phyloP scores from a whole-genome alignment of 495 filamentous ascomycete species.

The Penicillium bovifimosum region DNA sequence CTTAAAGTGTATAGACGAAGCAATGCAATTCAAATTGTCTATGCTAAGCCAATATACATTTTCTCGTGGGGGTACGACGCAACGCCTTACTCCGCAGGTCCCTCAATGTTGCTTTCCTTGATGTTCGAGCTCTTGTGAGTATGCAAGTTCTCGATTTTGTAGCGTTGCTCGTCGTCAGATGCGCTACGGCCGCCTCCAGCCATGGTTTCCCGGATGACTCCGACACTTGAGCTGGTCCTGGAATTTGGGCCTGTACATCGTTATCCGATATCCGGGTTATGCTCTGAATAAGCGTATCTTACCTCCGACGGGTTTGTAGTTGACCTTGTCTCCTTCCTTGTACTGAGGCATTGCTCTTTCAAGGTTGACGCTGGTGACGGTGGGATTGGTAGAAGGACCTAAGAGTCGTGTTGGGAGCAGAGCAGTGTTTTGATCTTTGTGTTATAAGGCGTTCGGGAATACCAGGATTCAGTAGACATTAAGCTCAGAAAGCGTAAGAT shows the following conservation, averaged over 20 bases:
- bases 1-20: background rate
- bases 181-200: slow-evolving; percentile 18
- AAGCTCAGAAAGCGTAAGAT: too few relatives aligned
- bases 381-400: too few relatives aligned
- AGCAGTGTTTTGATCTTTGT: too few relatives aligned
- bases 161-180: slow-evolving; percentile 23
- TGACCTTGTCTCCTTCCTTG: slow-evolving; percentile 24
- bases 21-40: background rate
- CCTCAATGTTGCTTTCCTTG: slow-evolving; percentile 33
- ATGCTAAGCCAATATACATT: background rate
- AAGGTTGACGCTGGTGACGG: background rate
- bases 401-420: too few relatives aligned
- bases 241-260: slow-evolving; percentile 25
- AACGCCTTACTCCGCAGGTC: slow-evolving; percentile 21
- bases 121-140: slow-evolving; percentile 32
- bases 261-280: background rate
- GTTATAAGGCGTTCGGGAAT: too few relatives aligned
- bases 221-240: slow-evolving; percentile 25
- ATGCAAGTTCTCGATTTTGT: slow-evolving; percentile 33
- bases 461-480: too few relatives aligned
- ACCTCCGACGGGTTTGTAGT: slow-evolving; percentile 36
- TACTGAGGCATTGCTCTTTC: slow-evolving; percentile 22
- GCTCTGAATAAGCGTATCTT: background rate
- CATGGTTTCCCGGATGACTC: slow-evolving; percentile 23
- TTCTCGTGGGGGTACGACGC: background rate